These are phyloP conservation scores for Colletotrichum theobromicola DNA, from an alignment of 2,329 filamentous ascomycete genomes.

Conservation along the genomic window DNA sequence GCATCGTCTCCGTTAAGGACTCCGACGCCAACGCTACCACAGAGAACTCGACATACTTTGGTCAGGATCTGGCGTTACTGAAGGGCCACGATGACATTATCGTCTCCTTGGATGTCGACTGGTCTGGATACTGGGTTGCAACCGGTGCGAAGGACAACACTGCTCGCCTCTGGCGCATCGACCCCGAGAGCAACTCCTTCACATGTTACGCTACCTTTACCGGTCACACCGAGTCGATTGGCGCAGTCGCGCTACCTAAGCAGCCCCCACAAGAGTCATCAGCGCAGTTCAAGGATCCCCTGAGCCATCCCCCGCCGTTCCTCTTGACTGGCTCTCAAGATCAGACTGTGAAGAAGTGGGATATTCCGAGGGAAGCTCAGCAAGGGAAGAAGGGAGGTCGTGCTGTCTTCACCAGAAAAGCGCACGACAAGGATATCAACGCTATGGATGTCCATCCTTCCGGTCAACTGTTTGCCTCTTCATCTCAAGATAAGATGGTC, in stretches of 20 bases:
- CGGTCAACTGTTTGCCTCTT: conserved; percentile 87
- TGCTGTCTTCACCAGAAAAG: conserved; percentile 87
- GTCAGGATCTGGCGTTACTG: conserved; percentile 84
- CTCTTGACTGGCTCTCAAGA: conserved; percentile 94
- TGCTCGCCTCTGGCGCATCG: conserved; percentile 87
- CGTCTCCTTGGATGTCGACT: conserved; percentile 92
- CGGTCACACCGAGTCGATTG: conserved; percentile 92
- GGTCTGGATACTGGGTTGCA: conserved; percentile 96
- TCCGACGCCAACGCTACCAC: conserved; percentile 34
- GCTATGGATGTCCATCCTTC: conserved; percentile 82
- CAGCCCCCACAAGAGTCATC: conserved; percentile 70
- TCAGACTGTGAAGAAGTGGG: conserved; percentile 94
- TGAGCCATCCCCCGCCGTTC: conserved; percentile 82
- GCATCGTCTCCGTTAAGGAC: conserved; percentile 76
- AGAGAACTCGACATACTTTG: conserved; percentile 68
- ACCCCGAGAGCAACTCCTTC: conserved; percentile 75
- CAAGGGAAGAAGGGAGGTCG: conserved; percentile 57
- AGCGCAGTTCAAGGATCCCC: conserved; percentile 72
- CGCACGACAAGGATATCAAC: conserved; percentile 99
- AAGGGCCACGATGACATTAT: conserved; percentile 96
- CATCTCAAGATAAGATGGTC: conserved; percentile 94
- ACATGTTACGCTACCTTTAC: conserved; percentile 83
- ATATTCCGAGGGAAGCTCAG: conserved; percentile 66
- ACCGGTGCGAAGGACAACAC: conserved; percentile 98
- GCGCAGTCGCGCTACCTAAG: conserved; percentile 84